Evolutionary conservation across 441 rosid species (phyloP), one percentile per base, ranked within the genome.

Genomic region (Erodium trifolium): DNA sequence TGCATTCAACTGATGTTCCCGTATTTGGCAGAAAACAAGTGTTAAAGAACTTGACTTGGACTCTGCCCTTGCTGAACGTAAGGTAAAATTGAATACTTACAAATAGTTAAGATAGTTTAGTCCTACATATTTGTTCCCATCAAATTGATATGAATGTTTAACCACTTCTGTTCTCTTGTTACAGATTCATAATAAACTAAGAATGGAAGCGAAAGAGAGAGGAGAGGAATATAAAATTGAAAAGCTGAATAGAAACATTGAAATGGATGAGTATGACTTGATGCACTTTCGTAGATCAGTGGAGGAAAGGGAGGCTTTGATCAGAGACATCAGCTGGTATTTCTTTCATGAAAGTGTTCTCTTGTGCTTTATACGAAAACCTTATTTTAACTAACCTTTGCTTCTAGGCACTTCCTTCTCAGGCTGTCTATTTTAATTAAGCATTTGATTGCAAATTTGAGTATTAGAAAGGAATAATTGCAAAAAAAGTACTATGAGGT

Each of bases 301-400:
- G 5, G 96, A 90, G 77, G 99, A 92, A 87, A 86, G 98, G 77
- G 97, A 90, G 82, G 96, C 97, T 78, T 85, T 94, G 80, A 70
- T 90, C 73, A 82, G 99, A 86, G 99, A 94, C 73, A 92, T 90
- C 76, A 88, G 98, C 86, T 84, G 96, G 99, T 94, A 85, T 64
- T 65, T 27, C 31, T 23, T 23, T 10, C 6, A 23, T 23, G 27
- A 23, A 23, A 23, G 27, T 23, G 0, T 23, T 23, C 27, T 23
- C 27, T 23, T 23, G 27, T 23, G 27, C 2, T 23, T 35, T 67
- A 23, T 18, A 6, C 10, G 8, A 31, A 9, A 17, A 27, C 11
- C 41, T 31, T 34, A 34, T 4, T 11, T 27, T 63, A 2, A 47
- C 18, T 18, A 34, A 57, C 59, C 63, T 39, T 0, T 37, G 5